Evolutionary conservation across 257 asterid genomes (phyloP).

Genomic region (Leonotis leonurus): DNA sequence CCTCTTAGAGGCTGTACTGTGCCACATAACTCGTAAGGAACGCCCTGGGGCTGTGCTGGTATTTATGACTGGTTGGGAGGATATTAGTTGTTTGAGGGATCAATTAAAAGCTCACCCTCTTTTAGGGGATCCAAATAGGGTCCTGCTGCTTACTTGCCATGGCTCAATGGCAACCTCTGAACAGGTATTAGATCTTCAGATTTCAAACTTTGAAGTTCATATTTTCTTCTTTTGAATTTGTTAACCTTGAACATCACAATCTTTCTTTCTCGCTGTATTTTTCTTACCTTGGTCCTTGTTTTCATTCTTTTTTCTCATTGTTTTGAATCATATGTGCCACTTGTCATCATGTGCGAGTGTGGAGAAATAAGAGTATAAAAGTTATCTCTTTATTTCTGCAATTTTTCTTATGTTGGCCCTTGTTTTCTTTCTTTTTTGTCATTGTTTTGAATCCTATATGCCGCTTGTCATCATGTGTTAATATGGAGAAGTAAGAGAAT

Average conservation of each 20-base stretch:
- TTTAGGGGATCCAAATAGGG: slow-evolving; percentile 95
- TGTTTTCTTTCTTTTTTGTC: neutral
- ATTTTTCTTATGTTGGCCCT: neutral
- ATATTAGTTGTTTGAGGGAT: slow-evolving; percentile 92
- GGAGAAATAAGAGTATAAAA: neutral
- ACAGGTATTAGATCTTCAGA: slow-evolving; percentile 47
- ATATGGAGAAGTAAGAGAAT: neutral
- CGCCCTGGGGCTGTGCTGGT: slow-evolving; percentile 89
- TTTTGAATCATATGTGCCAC: neutral
- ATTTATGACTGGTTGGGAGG: slow-evolving; percentile 99
- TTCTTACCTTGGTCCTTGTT: neutral
- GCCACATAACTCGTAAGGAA: slow-evolving; percentile 95
- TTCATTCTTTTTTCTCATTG: neutral
- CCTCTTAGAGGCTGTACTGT: slow-evolving; percentile 91
- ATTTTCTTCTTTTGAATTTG: slow-evolving; percentile 1
- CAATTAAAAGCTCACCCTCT: slow-evolving; percentile 97
- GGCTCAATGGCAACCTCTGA: slow-evolving; percentile 98
- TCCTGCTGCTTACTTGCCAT: slow-evolving; percentile 82
- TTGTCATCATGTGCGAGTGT: neutral
- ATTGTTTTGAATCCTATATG: neutral
- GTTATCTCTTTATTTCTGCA: too few species aligned
- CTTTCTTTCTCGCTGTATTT: neutral
- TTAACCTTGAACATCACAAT: neutral
- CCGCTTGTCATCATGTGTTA: neutral
- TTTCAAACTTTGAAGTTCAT: neutral